Evolutionary conservation across 768 basidiomycete species (phyloP).

Genomic region (Omphalotus guepiniiformis): DNA sequence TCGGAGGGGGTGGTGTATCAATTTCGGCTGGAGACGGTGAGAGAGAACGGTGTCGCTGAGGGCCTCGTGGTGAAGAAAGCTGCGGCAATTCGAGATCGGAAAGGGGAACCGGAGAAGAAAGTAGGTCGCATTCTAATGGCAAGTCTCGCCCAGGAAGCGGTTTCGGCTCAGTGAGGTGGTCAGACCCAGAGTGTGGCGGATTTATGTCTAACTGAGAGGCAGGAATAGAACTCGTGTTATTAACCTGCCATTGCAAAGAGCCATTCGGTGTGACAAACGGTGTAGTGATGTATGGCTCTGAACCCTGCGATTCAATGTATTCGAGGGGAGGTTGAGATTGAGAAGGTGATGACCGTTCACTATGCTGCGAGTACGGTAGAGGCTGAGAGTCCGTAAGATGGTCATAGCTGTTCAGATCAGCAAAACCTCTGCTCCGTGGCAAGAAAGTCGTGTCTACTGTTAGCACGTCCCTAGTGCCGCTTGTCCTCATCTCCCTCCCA

Average conservation of each 20-base stretch:
- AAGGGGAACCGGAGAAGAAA: too few species aligned
- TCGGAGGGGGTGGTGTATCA: too few species aligned
- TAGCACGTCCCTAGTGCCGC: background rate
- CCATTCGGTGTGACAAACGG: conserved; percentile 54
- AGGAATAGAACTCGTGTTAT: background rate
- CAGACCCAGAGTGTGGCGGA: too few species aligned
- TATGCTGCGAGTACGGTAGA: conserved; percentile 4
- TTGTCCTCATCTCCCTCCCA: too few species aligned
- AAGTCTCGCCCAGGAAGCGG: too few species aligned
- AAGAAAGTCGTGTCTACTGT: background rate
- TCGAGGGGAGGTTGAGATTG: conserved; percentile 24
- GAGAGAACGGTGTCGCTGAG: too few species aligned
- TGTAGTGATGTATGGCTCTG: conserved; percentile 43
- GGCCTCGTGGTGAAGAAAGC: too few species aligned
- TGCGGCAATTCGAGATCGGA: too few species aligned
- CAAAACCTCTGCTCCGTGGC: conserved; percentile 2
- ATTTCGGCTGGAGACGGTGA: too few species aligned
- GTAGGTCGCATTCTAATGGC: too few species aligned
- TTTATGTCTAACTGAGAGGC: too few species aligned
- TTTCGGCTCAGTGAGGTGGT: too few species aligned
- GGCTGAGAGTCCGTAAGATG: conserved; percentile 1
- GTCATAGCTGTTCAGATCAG: conserved; percentile 7
- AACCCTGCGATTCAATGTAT: conserved; percentile 37
- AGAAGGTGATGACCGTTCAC: conserved; percentile 7
- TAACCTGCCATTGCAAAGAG: conserved; percentile 2